Base-by-base conservation (phyloP, 2,329 filamentous ascomycete species). In the Diaporthe eres region DNA sequence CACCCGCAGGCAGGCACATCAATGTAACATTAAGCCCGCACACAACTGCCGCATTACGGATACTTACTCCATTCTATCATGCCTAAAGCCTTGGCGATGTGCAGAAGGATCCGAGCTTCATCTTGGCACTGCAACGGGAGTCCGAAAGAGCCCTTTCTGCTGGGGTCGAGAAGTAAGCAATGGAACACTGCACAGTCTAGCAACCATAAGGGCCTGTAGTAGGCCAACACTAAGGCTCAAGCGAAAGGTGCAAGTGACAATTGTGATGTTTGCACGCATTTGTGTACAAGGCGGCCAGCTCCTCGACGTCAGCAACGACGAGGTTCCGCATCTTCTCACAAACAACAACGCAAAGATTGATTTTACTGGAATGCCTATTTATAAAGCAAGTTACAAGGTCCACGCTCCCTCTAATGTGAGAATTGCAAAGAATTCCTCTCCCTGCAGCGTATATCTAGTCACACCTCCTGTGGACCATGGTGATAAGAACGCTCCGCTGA, bases 111-210 rank as follows among this genome's bases (percentile, higher is more conserved):
- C 47, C 4, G 39, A n/a, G 49, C 6, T 17, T 53, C 47, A 53
- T 39, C 65, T 53, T 68, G 65, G 47, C 47, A 53, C n/a, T 31
- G 31, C 65, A 25, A 68, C 31, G 6, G 13, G 25, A 19, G 31
- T 51, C 31, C 44, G 28, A 34, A n/a, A 1, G 9, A 15, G 34
- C 10, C 25, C 15, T 31, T 4, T 42, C 17, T 22, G 31, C 44
- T 25, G 15, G 2, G 22, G n/a, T 39, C 19, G 28, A 53, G 60
- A 22, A 55, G 47, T 70, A 42, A 70, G 65, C 47, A 70, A 70
- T 70, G 65, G 22, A 55, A 70, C 65, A 28, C 65, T 55, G 47
- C 65, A 55, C 65, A 34, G 22, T 4, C 65, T 42, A 28, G 9
- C 31, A 39, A 15, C 37, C 37, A 25, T n/a, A 39, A 28, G 6